Evolutionary conservation across 1,284 basidiomycete genomes (phyloP), one percentile per base, ranked within the genome.

Genomic region (Jaminaea rosea): DNA sequence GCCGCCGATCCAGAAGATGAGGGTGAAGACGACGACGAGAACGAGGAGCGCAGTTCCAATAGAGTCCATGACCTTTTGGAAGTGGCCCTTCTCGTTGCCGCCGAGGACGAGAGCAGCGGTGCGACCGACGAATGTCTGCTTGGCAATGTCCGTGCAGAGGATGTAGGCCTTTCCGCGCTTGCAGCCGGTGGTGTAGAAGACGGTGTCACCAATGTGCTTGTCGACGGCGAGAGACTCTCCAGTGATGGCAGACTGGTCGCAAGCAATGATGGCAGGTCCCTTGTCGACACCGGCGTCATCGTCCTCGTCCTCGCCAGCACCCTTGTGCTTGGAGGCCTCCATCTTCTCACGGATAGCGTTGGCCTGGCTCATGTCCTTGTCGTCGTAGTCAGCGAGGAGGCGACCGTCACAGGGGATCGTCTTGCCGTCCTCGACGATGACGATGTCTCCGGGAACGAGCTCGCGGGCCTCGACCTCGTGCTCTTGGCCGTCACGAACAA

Each of bases 221-320:
- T 81, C 79, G 44, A 80, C 77, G 42, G 80, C 79, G 28, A 81
- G 75, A 51, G 78, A 79, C 65, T 81, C 80, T 53, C 80, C 79
- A 23, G 79, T 80, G 51, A 80, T 80, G 49, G 79, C 79, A 47
- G 77, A 77, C 63, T 79, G 77, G 68, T 81, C 80, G 55, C 78
- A 77, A 29, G 79, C 77, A 53, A 78, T 75, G 58, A 80, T 62
- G 13, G 77, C 76, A 23, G 80, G 79, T 15, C 80, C 80, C 59
- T 78, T 80, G 65, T 78, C 70, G 49, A 69, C 58, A 42, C 71
- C 72, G 27, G 69, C 70, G 39, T 76, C 76, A 19, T 77, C 75
- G 42, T 76, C 75, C 10, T 69, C 70, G 36, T 63, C 59, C 21
- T 74, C 71, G 36, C 73, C 76, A 21, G 63, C 62, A 27, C 66